Evolutionary conservation across 1,284 basidiomycete species (phyloP).

Genomic region (Fistulina hepatica): DNA sequence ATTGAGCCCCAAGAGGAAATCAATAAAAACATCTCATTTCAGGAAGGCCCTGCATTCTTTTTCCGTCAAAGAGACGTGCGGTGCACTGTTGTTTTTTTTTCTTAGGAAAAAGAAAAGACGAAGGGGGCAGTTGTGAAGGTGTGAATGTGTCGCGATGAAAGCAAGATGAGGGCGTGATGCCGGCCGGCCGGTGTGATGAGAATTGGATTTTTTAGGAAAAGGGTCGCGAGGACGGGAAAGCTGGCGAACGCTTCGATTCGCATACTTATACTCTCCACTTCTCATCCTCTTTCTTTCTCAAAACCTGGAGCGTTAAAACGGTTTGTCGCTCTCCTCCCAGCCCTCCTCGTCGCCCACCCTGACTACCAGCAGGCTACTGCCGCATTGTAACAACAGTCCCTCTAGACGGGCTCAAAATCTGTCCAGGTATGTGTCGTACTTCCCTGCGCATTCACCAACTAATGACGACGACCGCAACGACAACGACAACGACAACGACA

Average conservation of each 20-base stretch:
- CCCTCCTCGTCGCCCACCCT: slow-evolving; percentile 16
- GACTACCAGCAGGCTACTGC: slow-evolving; percentile 29
- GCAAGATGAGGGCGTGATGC: neutral
- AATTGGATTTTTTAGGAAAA: neutral
- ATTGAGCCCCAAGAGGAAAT: too few species aligned
- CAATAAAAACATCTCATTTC: too few species aligned
- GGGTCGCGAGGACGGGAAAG: neutral
- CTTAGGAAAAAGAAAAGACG: neutral
- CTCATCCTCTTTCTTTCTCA: slow-evolving; percentile 32
- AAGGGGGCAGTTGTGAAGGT: neutral
- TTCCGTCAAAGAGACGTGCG: too few species aligned
- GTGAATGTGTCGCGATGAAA: neutral
- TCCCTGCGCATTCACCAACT: slow-evolving; percentile 11
- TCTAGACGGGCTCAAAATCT: slow-evolving; percentile 67
- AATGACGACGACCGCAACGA: slow-evolving; percentile 33
- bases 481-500: too few species aligned
- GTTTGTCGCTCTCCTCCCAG: slow-evolving; percentile 21
- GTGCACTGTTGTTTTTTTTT: too few species aligned
- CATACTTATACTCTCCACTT: too few species aligned
- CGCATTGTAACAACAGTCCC: slow-evolving; percentile 70
- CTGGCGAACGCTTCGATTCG: too few species aligned
- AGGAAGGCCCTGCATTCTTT: too few species aligned
- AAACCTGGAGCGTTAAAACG: slow-evolving; percentile 38
- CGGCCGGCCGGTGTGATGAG: too few species aligned
- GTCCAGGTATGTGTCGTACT: slow-evolving; percentile 16